Conservation (phyloP, 2,329 filamentous ascomycete species). For the Cercospora sp. region DNA sequence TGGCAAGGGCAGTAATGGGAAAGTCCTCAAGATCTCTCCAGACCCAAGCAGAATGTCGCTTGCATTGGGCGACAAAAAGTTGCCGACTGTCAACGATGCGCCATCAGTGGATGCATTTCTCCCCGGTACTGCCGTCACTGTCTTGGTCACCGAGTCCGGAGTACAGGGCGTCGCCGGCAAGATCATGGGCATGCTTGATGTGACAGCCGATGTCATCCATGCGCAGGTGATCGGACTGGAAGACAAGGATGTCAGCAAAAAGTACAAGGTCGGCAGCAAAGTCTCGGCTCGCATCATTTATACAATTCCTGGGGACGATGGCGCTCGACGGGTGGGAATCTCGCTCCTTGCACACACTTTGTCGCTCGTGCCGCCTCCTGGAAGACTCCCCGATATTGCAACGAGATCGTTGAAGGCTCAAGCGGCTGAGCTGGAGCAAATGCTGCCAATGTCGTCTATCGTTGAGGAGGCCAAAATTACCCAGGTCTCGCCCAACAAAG, state of each 20-base stretch:
- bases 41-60: slow-evolving; percentile 53
- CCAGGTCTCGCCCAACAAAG: slow-evolving; percentile 76
- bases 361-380: slow-evolving; percentile 54
- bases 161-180: slow-evolving; percentile 80
- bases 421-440: slow-evolving; percentile 42
- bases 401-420: slow-evolving; percentile 32
- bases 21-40: slow-evolving; percentile 82
- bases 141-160: slow-evolving; percentile 75
- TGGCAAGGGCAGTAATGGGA: slow-evolving; percentile 72
- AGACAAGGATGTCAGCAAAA: slow-evolving; percentile 70
- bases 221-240: slow-evolving; percentile 70
- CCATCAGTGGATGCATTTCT: slow-evolving; percentile 87
- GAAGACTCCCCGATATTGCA: slow-evolving; percentile 40
- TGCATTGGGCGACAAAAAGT: slow-evolving; percentile 25
- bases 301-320: slow-evolving; percentile 75
- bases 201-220: slow-evolving; percentile 86
- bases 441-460: slow-evolving; percentile 70
- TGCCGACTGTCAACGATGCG: slow-evolving; percentile 62
- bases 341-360: slow-evolving; percentile 84
- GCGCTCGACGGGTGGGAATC: slow-evolving; percentile 76
- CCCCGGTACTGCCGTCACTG: slow-evolving; percentile 85
- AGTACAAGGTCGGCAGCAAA: slow-evolving; percentile 81
- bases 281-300: slow-evolving; percentile 84
- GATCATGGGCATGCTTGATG: slow-evolving; percentile 86
- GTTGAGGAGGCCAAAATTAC: slow-evolving; percentile 76